These are phyloP conservation scores for Maudiozyma barnettii DNA, from an alignment of 805 yeast genomes.

Conservation along the genomic window DNA sequence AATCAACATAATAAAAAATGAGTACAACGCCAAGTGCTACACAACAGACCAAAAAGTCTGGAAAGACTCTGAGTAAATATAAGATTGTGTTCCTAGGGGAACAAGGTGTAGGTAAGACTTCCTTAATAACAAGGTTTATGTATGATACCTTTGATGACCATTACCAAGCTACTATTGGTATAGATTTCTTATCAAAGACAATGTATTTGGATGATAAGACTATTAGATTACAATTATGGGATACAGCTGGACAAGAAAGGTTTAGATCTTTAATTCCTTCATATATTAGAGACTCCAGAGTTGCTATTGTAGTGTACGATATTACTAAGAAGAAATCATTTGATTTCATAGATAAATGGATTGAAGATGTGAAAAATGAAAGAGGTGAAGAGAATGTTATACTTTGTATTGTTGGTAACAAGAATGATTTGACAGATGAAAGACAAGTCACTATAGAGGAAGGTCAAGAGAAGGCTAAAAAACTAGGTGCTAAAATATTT, in stretches of 20 bases:
- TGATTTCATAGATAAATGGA: constrained; percentile 81
- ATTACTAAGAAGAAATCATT: constrained; percentile 80
- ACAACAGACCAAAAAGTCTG: constrained; percentile 15
- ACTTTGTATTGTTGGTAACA: constrained; percentile 86
- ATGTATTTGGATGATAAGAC: constrained; percentile 96
- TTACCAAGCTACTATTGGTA: constrained; percentile 91
- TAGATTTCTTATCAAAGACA: constrained; percentile 87
- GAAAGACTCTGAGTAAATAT: constrained; percentile 43
- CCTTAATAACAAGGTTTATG: constrained; percentile 94
- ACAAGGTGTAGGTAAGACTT: constrained; percentile 93
- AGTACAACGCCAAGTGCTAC: neutral
- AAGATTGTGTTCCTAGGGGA: constrained; percentile 96
- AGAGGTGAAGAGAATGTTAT: constrained; percentile 81
- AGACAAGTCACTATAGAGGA: constrained; percentile 78
- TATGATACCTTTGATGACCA: constrained; percentile 95
- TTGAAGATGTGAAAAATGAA: constrained; percentile 87
- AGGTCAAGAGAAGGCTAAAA: constrained; percentile 67
- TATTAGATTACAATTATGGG: constrained; percentile 92
- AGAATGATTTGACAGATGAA: constrained; percentile 69
- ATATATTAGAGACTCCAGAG: constrained; percentile 90
- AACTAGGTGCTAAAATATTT: constrained; percentile 65
- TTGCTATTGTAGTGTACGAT: constrained; percentile 95
- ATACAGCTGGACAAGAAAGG: constrained; percentile 95
- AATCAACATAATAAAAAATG: neutral
- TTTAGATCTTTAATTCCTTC: constrained; percentile 92